Percentiles rank a stretch among this genome's conserved stretches.
Conservation (phyloP, 129 eudicot species). For the Glebionis coronaria region DNA sequence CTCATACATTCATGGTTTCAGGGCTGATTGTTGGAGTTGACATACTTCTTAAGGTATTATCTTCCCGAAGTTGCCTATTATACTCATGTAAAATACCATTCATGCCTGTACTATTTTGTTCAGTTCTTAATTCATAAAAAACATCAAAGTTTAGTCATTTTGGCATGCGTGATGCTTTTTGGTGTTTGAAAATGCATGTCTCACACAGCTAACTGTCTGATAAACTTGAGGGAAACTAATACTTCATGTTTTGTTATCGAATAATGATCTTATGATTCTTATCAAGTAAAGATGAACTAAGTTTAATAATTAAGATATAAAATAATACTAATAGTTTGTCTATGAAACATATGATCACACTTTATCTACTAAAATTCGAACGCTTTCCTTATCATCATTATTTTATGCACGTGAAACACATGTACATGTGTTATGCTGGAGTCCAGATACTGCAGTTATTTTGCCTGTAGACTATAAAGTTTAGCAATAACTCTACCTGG, state of each 20-base stretch:
- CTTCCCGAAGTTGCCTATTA: constrained; percentile 1
- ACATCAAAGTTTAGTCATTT: no score
- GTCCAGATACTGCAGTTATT: neutral
- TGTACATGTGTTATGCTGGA: neutral
- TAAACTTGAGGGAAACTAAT: neutral
- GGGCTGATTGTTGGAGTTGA: constrained; percentile 65
- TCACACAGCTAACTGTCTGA: neutral
- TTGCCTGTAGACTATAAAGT: neutral
- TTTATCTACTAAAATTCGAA: no score
- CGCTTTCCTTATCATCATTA: neutral
- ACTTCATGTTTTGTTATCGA: no score
- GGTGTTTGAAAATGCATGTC: neutral
- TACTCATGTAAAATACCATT: neutral
- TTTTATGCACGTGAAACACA: neutral
- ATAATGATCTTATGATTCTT: no score
- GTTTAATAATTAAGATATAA: no score
- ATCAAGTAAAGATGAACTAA: no score
- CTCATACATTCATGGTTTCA: constrained; percentile 65
- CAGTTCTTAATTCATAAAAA: neutral
- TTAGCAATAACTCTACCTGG: constrained; percentile 8
- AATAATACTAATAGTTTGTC: no score
- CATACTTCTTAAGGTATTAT: constrained; percentile 59
- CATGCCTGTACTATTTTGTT: constrained; percentile 11
- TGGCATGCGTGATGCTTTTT: neutral
- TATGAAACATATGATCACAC: no score